Conservation (phyloP, 129 eudicot genomes). For the carrot (Daucus carota) region DNA sequence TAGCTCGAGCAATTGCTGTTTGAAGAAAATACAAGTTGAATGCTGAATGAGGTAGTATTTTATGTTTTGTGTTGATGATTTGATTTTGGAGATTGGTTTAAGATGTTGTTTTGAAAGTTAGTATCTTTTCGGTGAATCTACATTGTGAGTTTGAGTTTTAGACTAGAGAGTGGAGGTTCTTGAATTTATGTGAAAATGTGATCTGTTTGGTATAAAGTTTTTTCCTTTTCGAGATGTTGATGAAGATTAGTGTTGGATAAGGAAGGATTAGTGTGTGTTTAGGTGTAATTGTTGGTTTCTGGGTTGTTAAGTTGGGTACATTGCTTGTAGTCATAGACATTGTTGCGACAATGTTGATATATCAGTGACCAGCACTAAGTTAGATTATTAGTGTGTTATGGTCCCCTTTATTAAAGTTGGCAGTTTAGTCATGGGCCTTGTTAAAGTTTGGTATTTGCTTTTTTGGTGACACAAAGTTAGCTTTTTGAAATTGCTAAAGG, state of each 20-base stretch:
- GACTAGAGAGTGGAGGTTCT: neutral
- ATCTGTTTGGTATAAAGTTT: slow-evolving; percentile 7
- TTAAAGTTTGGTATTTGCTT: slow-evolving; percentile 47
- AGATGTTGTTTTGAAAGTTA: slow-evolving; percentile 4
- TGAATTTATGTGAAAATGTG: neutral
- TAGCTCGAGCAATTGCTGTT: neutral
- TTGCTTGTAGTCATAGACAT: slow-evolving; percentile 12
- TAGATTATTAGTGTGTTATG: slow-evolving; percentile 15
- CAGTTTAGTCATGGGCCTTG: slow-evolving; percentile 57
- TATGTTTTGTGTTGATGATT: neutral
- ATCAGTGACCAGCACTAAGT: slow-evolving; percentile 33
- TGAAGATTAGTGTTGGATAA: neutral
- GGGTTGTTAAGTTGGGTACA: slow-evolving; percentile 7
- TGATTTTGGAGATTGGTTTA: slow-evolving; percentile 9
- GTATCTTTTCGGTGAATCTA: slow-evolving; percentile 13
- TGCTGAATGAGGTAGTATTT: slow-evolving; percentile 30
- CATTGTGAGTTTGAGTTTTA: neutral
- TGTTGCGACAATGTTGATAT: slow-evolving; percentile 32
- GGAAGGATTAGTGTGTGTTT: neutral
- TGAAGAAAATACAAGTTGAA: neutral
- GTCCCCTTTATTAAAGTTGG: slow-evolving; percentile 67
- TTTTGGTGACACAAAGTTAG: slow-evolving; percentile 25
- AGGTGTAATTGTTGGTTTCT: slow-evolving; percentile 1
- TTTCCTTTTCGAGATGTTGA: neutral
- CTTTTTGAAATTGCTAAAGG: slow-evolving; percentile 31